Evolutionary conservation across 2,329 filamentous ascomycete species (phyloP), one percentile per base, ranked within the genome.

Genomic region (Hymenoscyphus fructigenus): DNA sequence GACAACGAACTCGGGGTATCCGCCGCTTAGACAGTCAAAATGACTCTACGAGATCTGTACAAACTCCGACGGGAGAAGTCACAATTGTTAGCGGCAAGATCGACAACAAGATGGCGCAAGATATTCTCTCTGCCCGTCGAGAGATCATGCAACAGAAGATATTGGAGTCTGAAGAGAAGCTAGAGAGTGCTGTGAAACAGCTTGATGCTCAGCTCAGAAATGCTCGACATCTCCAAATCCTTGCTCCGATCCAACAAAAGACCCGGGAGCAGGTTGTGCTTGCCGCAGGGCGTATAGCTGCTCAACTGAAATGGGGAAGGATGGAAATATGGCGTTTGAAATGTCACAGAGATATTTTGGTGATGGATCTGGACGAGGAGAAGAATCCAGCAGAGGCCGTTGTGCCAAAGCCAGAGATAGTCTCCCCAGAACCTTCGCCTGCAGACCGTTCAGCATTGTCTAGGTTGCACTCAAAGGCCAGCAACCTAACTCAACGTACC

Each of bases 281-380:
- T 68, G 91, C 92, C 20, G 94, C 95, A 23, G 92, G 89, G 5
- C 88, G 90, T 7, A 89, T 96, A 78, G 88, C 93, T 63, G 92
- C 92, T 3, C 93, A 94, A 75, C 80, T 99, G 66, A 96, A 95
- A 76, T 97, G 94, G 94, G 88, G 90, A n/a, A 85, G 94, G 66
- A 90, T 96, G 75, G 92, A 97, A 70, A 95, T 97, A 23, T 97
- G 93, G 92, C 91, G 89, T 62, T 85, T 94, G 72, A 94, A 88
- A 74, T 97, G 93, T 69, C 93, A 99, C 76, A 88, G 90, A 53
- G 94, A 97, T 72, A 93, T 98, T 66, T 80, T 99, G 23, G 82
- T 88, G 5, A 84, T 93, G 77, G 95, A 99, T 75, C 80, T 98
- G 9, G 90, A 94, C 62, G 92, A 97, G 70, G 93, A 97, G 73